phyloP scores from a whole-genome alignment of 1,284 basidiomycete species.

The Lignosus rhinocerotis region DNA sequence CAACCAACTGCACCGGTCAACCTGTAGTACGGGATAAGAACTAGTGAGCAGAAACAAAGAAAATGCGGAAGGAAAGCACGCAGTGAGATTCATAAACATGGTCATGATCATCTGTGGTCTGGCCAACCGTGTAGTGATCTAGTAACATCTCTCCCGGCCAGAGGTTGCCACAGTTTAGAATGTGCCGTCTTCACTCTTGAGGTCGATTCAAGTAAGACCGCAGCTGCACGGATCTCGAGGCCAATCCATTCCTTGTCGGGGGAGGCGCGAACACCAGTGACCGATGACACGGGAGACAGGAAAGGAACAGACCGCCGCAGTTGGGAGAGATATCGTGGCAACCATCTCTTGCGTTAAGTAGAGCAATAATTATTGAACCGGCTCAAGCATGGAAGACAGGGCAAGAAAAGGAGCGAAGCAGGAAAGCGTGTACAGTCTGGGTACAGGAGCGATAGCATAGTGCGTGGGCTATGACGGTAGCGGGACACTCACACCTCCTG shows the following conservation, averaged over 20 bases:
- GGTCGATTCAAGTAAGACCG: neutral
- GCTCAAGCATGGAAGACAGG: slow-evolving; percentile 8
- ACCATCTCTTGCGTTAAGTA: slow-evolving; percentile 14
- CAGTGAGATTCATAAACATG: neutral
- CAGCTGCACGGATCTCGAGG: too few species aligned
- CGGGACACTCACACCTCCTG: slow-evolving; percentile 39
- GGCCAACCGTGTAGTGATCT: neutral
- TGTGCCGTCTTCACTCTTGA: neutral
- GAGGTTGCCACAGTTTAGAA: neutral
- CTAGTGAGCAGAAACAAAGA: neutral
- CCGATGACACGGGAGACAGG: slow-evolving; percentile 5
- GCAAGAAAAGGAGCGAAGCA: neutral
- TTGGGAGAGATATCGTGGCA: slow-evolving; percentile 6
- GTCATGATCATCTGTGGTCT: neutral
- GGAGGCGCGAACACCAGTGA: neutral
- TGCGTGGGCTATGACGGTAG: slow-evolving; percentile 11
- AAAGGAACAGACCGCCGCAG: slow-evolving; percentile 5
- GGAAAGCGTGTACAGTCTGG: slow-evolving; percentile 7
- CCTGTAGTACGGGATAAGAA: neutral
- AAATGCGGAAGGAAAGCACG: neutral
- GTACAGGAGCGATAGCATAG: neutral
- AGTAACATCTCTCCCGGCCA: neutral
- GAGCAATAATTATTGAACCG: slow-evolving; percentile 15
- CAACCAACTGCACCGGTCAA: too few species aligned
- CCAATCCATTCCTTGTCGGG: neutral